Evolutionary conservation across 2,329 filamentous ascomycete genomes (phyloP).

Genomic region (Chalaropsis thielavioides): DNA sequence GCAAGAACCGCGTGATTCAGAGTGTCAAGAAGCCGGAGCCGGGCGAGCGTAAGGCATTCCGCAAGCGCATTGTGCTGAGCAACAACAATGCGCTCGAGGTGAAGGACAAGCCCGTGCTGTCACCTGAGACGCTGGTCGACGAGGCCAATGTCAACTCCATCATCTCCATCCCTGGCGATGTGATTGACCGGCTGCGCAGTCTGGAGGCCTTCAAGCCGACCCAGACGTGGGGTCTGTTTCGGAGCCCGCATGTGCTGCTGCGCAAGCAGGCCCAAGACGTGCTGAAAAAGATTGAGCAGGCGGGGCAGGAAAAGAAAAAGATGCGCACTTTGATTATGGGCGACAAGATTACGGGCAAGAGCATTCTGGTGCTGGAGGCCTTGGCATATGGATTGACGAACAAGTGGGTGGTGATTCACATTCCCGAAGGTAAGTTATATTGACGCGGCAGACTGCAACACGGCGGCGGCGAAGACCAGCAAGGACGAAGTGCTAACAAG

Average conservation of each 20-base stretch:
- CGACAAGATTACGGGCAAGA: slow-evolving; percentile 67
- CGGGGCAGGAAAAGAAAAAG: slow-evolving; percentile 36
- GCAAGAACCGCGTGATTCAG: slow-evolving; percentile 31
- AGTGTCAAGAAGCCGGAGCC: slow-evolving; percentile 38
- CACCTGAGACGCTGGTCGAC: slow-evolving; percentile 38
- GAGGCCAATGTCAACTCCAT: slow-evolving; percentile 48
- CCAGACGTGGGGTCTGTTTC: slow-evolving; percentile 79
- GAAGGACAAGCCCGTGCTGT: slow-evolving; percentile 48
- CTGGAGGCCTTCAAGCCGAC: slow-evolving; percentile 80
- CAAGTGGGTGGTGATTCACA: slow-evolving; percentile 74
- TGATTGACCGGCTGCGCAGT: slow-evolving; percentile 69
- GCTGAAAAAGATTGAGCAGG: slow-evolving; percentile 45
- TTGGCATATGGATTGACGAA: slow-evolving; percentile 69
- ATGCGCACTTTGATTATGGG: slow-evolving; percentile 58
- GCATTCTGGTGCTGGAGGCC: slow-evolving; percentile 68
- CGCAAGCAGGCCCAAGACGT: slow-evolving; percentile 64
- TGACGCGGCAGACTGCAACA: neutral
- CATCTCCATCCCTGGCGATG: slow-evolving; percentile 49
- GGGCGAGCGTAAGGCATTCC: slow-evolving; percentile 74
- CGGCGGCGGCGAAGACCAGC: neutral
- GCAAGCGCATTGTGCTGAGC: slow-evolving; percentile 80
- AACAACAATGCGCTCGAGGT: slow-evolving; percentile 87
- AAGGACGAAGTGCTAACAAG: neutral
- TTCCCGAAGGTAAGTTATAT: slow-evolving; percentile 62
- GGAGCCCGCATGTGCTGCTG: slow-evolving; percentile 64